A percentile compares a stretch with the other conserved stretches of the same genome.
phyloP scores from a whole-genome alignment of 208 protist species.

The Acanthamoeba castellanii region DNA sequence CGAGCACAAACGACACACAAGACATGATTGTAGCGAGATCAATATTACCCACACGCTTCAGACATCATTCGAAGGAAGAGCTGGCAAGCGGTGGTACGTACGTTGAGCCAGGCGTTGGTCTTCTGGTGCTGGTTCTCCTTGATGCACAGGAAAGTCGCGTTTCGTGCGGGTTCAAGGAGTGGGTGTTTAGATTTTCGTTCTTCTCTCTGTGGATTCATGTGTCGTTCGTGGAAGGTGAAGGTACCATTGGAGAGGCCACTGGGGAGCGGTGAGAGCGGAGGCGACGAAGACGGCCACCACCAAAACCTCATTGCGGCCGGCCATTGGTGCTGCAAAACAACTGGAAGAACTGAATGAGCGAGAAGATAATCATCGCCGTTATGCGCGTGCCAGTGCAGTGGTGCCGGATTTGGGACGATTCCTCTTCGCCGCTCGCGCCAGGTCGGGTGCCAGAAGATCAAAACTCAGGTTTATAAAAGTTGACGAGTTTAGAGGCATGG shows the following conservation, averaged over 20 bases:
- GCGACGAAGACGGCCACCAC: background rate
- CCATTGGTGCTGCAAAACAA: background rate
- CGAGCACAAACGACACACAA: background rate
- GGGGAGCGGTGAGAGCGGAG: background rate
- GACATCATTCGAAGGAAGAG: too few relatives aligned
- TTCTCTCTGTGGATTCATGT: too few relatives aligned
- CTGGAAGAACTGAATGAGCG: too few relatives aligned
- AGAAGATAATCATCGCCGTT: too few relatives aligned
- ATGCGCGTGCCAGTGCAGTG: too few relatives aligned
- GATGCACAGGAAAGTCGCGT: slow-evolving; percentile 23
- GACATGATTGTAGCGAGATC: background rate
- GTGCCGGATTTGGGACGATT: too few relatives aligned
- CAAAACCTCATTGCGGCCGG: background rate
- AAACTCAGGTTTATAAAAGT: too few relatives aligned
- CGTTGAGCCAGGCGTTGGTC: slow-evolving; percentile 30
- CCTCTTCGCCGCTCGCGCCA: too few relatives aligned
- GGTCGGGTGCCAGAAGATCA: too few relatives aligned
- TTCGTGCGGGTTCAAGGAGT: background rate
- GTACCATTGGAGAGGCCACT: slow-evolving; percentile 42
- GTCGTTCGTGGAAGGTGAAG: background rate
- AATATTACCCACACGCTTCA: too few relatives aligned
- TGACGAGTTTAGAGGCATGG: too few relatives aligned
- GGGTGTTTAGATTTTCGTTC: background rate
- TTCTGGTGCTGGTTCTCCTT: slow-evolving; percentile 26
- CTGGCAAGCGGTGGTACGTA: background rate